phyloP scores from a whole-genome alignment of 768 basidiomycete genomes.

The Amanita rimosa region DNA sequence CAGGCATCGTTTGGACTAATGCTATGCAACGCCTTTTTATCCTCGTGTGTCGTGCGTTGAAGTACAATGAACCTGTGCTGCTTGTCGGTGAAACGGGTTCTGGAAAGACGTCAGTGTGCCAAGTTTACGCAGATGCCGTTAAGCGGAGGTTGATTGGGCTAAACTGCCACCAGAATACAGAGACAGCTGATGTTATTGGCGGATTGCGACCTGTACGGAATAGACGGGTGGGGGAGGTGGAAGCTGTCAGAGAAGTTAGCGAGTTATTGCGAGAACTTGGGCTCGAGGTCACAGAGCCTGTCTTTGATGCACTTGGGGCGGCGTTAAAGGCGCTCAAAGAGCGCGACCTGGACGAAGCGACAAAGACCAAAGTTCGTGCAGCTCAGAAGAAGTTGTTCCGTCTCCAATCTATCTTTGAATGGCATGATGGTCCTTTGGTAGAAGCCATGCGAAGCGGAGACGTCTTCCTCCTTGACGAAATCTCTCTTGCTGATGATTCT shows the following conservation, averaged over 20 bases:
- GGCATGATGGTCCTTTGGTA: constrained; percentile 95
- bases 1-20: constrained; percentile 78
- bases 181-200: constrained; percentile 94
- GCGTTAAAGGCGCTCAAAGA: constrained; percentile 19
- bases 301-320: constrained; percentile 16
- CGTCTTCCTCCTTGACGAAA: constrained; percentile 89
- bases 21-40: constrained; percentile 88
- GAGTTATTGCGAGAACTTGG: constrained; percentile 31
- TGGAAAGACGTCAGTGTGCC: constrained; percentile 96
- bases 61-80: constrained; percentile 87
- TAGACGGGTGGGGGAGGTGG: constrained; percentile 42
- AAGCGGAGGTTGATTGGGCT: constrained; percentile 55
- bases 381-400: constrained; percentile 34
- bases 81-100: constrained; percentile 96
- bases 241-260: constrained; percentile 32
- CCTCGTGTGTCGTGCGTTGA: constrained; percentile 74
- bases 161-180: constrained; percentile 97
- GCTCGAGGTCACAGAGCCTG: constrained; percentile 14
- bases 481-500: constrained; percentile 95
- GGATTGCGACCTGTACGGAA: constrained; percentile 85
- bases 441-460: constrained; percentile 82
- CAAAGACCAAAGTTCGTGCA: constrained; percentile 23
- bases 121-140: constrained; percentile 66
- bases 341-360: constrained; percentile 17
- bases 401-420: constrained; percentile 81